Evolutionary conservation across 305 asterid species (phyloP).

Genomic region (Monarda citriodora): DNA sequence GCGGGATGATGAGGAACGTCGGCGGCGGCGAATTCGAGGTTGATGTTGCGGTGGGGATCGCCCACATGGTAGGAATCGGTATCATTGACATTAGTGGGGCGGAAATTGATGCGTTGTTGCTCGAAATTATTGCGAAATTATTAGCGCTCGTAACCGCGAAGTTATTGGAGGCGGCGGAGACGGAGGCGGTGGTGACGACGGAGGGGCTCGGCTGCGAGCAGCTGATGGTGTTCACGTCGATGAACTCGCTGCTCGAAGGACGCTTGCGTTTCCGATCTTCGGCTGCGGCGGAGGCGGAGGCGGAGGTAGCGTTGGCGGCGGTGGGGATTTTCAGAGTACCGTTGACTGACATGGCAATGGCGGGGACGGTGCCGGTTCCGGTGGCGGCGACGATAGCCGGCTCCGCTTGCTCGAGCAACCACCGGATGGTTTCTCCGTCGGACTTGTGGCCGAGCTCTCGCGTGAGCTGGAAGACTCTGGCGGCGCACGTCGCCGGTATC

Average conservation of each 20-base stretch:
- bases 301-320: constrained; percentile 16
- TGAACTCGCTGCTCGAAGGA: constrained; percentile 25
- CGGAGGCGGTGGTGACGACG: constrained; percentile 17
- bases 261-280: constrained; percentile 37
- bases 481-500: constrained; percentile 74
- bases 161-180: constrained; percentile 12
- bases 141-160: constrained; percentile 20
- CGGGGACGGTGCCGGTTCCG: constrained; percentile 76
- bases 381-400: constrained; percentile 75
- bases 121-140: constrained; percentile 34
- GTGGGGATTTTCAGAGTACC: constrained; percentile 66
- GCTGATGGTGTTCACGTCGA: constrained; percentile 25
- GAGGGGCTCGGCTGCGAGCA: constrained; percentile 13
- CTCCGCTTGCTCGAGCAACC: constrained; percentile 76
- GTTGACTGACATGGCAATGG: constrained; percentile 73
- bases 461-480: constrained; percentile 79
- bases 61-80: constrained; percentile 46
- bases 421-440: constrained; percentile 82
- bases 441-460: constrained; percentile 81
- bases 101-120: constrained; percentile 39
- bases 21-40: constrained; percentile 38
- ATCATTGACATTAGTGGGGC: constrained; percentile 62
- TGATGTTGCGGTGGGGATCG: constrained; percentile 38
- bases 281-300: constrained; percentile 1
- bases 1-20: constrained; percentile 47